These are phyloP conservation scores for Garcia nutans DNA, from an alignment of 345 rosid genomes.

Conservation along the genomic window DNA sequence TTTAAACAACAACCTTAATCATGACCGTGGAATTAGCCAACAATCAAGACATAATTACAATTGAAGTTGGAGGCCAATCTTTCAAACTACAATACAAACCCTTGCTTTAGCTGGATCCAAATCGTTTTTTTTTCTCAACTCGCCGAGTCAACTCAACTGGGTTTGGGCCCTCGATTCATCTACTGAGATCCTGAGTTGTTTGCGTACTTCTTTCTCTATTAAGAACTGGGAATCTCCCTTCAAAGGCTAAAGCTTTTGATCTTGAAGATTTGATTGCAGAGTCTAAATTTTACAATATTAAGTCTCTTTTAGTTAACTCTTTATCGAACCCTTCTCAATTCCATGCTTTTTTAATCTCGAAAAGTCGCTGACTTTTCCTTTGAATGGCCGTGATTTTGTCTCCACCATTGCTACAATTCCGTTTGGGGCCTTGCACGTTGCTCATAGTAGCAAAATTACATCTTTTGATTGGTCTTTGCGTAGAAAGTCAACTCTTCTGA, in stretches of 20 bases:
- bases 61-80: slow-evolving; percentile 80
- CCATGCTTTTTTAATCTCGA: slow-evolving; percentile 75
- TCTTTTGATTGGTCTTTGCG: slow-evolving; percentile 84
- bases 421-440: slow-evolving; percentile 65
- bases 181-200: slow-evolving; percentile 89
- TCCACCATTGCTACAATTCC: slow-evolving; percentile 59
- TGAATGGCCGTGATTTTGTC: slow-evolving; percentile 74
- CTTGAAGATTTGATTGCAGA: slow-evolving; percentile 74
- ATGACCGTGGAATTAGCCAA: not conserved
- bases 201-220: slow-evolving; percentile 73
- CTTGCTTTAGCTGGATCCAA: slow-evolving; percentile 56
- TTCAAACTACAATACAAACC: slow-evolving; percentile 82
- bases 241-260: slow-evolving; percentile 60
- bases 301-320: slow-evolving; percentile 53
- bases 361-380: slow-evolving; percentile 43
- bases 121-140: slow-evolving; percentile 58
- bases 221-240: slow-evolving; percentile 75
- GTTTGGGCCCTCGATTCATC: slow-evolving; percentile 43
- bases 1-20: not conserved
- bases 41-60: slow-evolving; percentile 30
- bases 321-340: slow-evolving; percentile 64
- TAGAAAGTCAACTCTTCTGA: slow-evolving; percentile 65
- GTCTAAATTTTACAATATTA: slow-evolving; percentile 66
- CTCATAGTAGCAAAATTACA: slow-evolving; percentile 89
- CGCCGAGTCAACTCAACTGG: slow-evolving; percentile 39